phyloP scores from a whole-genome alignment of 495 filamentous ascomycete species.

The Penicillium lagena region DNA sequence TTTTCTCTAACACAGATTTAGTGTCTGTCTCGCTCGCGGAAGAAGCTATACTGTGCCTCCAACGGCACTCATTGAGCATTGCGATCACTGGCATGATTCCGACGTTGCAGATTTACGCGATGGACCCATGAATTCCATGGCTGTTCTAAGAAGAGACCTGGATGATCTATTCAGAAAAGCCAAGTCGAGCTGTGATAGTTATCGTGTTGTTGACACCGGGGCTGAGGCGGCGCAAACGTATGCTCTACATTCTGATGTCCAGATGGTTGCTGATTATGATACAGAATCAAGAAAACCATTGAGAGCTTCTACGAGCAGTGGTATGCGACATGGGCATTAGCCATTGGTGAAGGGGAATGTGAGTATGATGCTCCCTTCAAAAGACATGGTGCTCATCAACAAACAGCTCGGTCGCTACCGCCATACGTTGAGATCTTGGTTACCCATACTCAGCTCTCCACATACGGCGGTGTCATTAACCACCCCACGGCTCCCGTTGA shows the following conservation, averaged over 20 bases:
- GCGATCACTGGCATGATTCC: slow-evolving; percentile 60
- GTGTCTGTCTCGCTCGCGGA: slow-evolving; percentile 63
- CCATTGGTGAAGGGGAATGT: slow-evolving; percentile 52
- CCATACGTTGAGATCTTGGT: slow-evolving; percentile 71
- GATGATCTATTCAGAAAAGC: slow-evolving; percentile 54
- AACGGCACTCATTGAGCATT: slow-evolving; percentile 56
- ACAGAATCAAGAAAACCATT: slow-evolving; percentile 52
- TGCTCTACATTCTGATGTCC: slow-evolving; percentile 4
- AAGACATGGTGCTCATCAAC: background rate
- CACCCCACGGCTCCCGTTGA: slow-evolving; percentile 63
- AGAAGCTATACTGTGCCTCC: slow-evolving; percentile 60
- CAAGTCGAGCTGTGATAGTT: slow-evolving; percentile 56
- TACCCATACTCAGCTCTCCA: slow-evolving; percentile 64
- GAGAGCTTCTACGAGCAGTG: slow-evolving; percentile 57
- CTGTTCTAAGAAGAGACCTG: slow-evolving; percentile 61
- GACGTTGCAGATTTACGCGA: slow-evolving; percentile 60
- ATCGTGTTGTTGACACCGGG: slow-evolving; percentile 42
- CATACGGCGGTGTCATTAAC: slow-evolving; percentile 70
- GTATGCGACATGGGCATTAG: slow-evolving; percentile 54
- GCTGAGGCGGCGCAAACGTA: slow-evolving; percentile 52
- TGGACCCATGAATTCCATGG: slow-evolving; percentile 62
- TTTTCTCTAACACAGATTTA: slow-evolving; percentile 17
- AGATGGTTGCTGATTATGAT: slow-evolving; percentile 1
- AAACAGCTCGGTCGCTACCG: slow-evolving; percentile 51
- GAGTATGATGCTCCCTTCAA: slow-evolving; percentile 7